These are phyloP conservation scores for Gossypium thurberi DNA, from an alignment of 345 rosid species.

Conservation along the genomic window DNA sequence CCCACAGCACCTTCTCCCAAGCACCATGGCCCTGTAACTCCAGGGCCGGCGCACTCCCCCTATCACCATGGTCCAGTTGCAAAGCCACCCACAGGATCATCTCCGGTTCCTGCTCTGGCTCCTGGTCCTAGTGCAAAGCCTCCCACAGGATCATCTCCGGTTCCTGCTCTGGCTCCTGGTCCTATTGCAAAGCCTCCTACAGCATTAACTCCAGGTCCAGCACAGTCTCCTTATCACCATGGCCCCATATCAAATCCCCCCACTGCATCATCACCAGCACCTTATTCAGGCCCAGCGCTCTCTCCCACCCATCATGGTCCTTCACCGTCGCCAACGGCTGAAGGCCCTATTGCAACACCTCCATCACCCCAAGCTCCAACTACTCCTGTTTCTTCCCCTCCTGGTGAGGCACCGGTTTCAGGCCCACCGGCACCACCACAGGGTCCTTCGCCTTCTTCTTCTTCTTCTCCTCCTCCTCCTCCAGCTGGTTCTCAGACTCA, in stretches of 20 bases:
- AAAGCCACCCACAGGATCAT: not conserved
- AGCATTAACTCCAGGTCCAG: not conserved
- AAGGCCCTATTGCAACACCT: no score
- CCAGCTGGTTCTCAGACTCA: no score
- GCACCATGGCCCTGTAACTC: not conserved
- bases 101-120: not conserved
- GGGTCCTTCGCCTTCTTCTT: no score
- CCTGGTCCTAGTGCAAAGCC: not conserved
- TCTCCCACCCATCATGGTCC: no score
- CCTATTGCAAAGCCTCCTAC: not conserved
- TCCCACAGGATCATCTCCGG: not conserved
- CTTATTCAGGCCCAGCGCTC: no score
- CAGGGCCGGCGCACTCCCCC: no score
- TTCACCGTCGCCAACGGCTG: no score
- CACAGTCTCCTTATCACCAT: not conserved
- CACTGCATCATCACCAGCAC: not conserved
- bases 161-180: not conserved
- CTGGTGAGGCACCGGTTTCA: no score
- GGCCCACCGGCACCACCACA: no score
- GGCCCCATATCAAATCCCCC: not conserved
- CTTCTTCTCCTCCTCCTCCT: no score
- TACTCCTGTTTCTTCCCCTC: no score
- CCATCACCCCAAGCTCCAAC: no score
- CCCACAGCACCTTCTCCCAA: not conserved
- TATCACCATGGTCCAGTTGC: not conserved